These are phyloP conservation scores for Calocybe cyanea DNA, from an alignment of 768 basidiomycete genomes.

Conservation along the genomic window DNA sequence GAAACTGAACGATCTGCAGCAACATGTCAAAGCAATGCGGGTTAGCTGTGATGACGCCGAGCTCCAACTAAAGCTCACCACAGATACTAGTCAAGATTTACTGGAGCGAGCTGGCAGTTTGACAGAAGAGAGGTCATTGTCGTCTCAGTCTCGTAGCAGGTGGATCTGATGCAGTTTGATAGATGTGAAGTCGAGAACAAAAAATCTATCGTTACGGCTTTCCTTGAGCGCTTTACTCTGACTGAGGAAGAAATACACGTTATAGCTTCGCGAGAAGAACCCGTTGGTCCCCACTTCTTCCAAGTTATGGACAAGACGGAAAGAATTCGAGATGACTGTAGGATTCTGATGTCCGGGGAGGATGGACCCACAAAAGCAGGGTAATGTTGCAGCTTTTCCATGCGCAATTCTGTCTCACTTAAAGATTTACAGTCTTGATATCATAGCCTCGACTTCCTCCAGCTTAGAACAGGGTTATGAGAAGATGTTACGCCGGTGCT, in stretches of 20 bases:
- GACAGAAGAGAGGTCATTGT: constrained; percentile 59
- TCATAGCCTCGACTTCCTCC: constrained; percentile 78
- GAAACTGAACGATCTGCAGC: constrained; percentile 82
- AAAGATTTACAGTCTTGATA: constrained; percentile 61
- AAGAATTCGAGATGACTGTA: constrained; percentile 78
- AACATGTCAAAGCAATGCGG: constrained; percentile 78
- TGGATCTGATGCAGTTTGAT: neutral
- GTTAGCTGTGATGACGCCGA: constrained; percentile 81
- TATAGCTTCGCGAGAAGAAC: constrained; percentile 74
- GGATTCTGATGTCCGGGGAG: constrained; percentile 82
- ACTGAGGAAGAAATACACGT: constrained; percentile 66
- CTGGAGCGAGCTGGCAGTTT: constrained; percentile 81
- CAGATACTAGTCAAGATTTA: constrained; percentile 71
- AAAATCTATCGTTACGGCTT: constrained; percentile 70
- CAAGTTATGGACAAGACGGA: constrained; percentile 84
- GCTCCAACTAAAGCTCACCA: constrained; percentile 66
- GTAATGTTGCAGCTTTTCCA: constrained; percentile 33
- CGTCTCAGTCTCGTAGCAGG: too few relatives aligned
- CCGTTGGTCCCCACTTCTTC: constrained; percentile 74
- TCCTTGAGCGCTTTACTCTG: constrained; percentile 85
- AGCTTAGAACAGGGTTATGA: constrained; percentile 88
- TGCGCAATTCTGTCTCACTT: neutral
- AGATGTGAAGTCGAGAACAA: constrained; percentile 71
- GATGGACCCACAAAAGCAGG: constrained; percentile 75
- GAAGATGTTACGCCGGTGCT: constrained; percentile 83